These are phyloP conservation scores for Marchantia polymorpha DNA, from an alignment of 225 moss, liverwort and hornwort species.

Conservation along the genomic window DNA sequence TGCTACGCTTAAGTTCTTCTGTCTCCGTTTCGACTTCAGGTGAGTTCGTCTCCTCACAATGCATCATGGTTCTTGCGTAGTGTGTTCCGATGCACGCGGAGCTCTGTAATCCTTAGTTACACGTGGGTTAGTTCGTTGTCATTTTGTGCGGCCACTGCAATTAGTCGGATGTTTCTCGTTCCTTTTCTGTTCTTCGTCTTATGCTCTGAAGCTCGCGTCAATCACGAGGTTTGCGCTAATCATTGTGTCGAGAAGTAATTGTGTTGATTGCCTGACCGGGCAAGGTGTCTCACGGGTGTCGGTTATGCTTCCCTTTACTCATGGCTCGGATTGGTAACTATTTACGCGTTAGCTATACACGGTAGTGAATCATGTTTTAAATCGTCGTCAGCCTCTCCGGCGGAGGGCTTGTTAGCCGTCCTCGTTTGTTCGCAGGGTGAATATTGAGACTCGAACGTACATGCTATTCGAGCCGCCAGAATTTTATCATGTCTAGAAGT, in stretches of 20 bases:
- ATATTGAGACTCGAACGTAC: neutral
- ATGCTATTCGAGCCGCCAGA: neutral
- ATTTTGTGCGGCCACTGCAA: neutral
- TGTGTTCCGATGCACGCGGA: neutral
- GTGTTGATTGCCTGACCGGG: neutral
- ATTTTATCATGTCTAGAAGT: neutral
- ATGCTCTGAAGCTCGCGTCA: neutral
- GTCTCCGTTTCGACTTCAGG: constrained; percentile 10
- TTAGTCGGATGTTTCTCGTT: neutral
- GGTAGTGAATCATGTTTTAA: neutral
- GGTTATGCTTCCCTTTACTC: neutral
- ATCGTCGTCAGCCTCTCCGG: neutral
- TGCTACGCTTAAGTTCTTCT: neutral
- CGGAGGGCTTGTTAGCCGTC: neutral
- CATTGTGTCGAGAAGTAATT: neutral
- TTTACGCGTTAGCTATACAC: neutral
- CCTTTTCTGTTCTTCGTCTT: neutral
- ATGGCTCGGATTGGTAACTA: neutral
- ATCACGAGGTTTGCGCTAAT: neutral
- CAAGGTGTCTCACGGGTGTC: neutral
- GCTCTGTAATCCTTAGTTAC: neutral
- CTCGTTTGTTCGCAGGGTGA: neutral
- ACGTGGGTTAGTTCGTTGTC: neutral
- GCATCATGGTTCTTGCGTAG: neutral
- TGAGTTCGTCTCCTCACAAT: constrained; percentile 17